Base-by-base conservation (phyloP, 2,329 filamentous ascomycete species). In the Geoglossum cookeanum region DNA sequence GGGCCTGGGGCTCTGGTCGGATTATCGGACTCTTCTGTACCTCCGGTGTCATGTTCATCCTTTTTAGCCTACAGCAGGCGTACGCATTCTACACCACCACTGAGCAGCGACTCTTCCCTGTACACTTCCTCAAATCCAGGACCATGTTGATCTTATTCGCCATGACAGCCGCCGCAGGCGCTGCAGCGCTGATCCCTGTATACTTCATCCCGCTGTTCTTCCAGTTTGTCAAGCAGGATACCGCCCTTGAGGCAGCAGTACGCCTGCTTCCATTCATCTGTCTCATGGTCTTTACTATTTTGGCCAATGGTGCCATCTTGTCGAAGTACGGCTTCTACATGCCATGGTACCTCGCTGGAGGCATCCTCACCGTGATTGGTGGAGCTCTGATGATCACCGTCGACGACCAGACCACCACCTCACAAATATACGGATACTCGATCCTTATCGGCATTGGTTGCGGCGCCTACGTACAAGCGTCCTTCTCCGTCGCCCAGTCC, bases 151-250 rank as follows among this genome's bases (percentile, higher is more conserved):
- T 76, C 0, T 65, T 79, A 0, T 76, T 72, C 60, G 63, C 73
- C 29, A 66, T 67, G 5, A 73, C 69, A 0, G 63, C 67, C 1
- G 67, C 65, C 35, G 67, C 67, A 0, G 69, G 66, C 5, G 66
- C 69, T 2, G 65, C 65, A 7, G 61, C 70, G 45, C 72, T 71
- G 55, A 9, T 53, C 55, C 67, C 68, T 0, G 66, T 75, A 5
- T 80, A 79, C 65, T 80, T 75, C 64, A 72, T 75, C 6, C 77
- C 78, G 0, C 65, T 79, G 0, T 78, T 71, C 65, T 79, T 79
- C 64, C 73, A 76, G 58, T 80, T 79, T 62, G 69, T 69, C 0
- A 68, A 66, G 2, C 71, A 71, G 4, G 74, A 75, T 47, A 64
- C 61, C 0, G 66, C 72, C 0, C 61, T 75, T 2, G 59, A 69